A percentile compares a stretch with the other conserved stretches of the same genome.
phyloP scores from a whole-genome alignment of 192 early-diverging fungal species.

The Coemansia sp. region DNA sequence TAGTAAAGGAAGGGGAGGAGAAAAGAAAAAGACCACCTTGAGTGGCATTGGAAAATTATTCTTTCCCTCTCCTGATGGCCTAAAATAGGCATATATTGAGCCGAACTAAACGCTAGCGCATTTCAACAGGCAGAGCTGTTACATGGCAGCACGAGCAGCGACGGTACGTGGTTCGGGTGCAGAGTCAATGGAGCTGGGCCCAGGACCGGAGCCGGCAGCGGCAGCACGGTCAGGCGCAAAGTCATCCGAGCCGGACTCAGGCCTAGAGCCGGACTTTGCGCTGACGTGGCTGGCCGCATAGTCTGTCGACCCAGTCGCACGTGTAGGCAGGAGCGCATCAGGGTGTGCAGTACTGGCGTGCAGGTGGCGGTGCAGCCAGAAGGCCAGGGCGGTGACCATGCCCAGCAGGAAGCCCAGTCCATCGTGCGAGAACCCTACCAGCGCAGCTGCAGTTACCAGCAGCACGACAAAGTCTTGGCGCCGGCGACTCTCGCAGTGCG shows the following conservation, averaged over 20 bases:
- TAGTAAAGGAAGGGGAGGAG: constrained; percentile 2
- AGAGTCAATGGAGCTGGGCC: neutral
- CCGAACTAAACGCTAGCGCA: neutral
- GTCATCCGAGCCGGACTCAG: neutral
- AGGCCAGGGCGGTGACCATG: constrained; percentile 53
- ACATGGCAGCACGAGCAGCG: neutral
- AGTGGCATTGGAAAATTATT: neutral
- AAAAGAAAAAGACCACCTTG: neutral
- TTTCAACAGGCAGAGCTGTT: neutral
- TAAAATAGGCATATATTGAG: neutral
- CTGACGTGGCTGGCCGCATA: neutral
- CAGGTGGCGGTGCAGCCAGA: constrained; percentile 39
- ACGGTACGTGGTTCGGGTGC: neutral
- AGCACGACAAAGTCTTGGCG: constrained; percentile 67
- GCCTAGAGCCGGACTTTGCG: neutral
- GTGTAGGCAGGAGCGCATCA: constrained; percentile 16
- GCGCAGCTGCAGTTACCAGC: constrained; percentile 66
- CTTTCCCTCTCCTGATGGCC: no score
- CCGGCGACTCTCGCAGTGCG: constrained; percentile 32
- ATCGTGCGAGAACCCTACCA: constrained; percentile 79
- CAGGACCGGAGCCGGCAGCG: neutral
- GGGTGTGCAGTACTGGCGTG: neutral
- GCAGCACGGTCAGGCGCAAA: neutral
- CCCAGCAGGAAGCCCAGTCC: constrained; percentile 79
- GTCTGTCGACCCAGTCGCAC: neutral